Conservation (phyloP, 1,284 basidiomycete genomes). For the Rhodotorula mucilaginosa region DNA sequence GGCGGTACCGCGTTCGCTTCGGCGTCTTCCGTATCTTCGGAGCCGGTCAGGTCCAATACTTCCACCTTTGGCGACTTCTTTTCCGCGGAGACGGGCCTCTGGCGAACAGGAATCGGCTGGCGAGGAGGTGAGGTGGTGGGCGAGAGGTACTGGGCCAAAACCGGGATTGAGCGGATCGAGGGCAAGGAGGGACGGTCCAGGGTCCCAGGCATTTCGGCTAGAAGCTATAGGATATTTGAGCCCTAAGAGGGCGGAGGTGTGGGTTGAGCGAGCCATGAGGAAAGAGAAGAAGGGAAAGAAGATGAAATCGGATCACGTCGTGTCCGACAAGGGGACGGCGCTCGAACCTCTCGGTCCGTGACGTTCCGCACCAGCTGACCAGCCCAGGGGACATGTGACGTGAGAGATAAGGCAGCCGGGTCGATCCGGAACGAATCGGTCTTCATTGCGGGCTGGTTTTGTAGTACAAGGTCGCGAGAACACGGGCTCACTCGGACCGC, state of each 20-base stretch:
- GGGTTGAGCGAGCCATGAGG: constrained; percentile 6
- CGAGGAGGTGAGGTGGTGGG: background rate
- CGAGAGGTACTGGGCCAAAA: constrained; percentile 2
- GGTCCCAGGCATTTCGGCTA: background rate
- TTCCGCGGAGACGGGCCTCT: background rate
- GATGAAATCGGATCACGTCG: background rate
- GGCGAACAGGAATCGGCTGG: background rate
- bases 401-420: background rate
- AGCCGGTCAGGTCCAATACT: background rate
- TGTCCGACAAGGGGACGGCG: background rate
- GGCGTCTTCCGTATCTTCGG: background rate
- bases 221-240: background rate
- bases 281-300: background rate
- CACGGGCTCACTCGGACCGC: too few relatives aligned
- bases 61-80: background rate
- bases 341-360: background rate
- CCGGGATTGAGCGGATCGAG: constrained; percentile 13
- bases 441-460: background rate
- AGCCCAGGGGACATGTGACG: background rate
- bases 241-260: background rate
- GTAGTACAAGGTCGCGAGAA: too few relatives aligned
- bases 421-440: background rate
- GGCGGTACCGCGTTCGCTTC: background rate
- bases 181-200: constrained; percentile 1
- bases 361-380: background rate